phyloP scores from a whole-genome alignment of 768 basidiomycete species.

The Phlegmacium glaucopus region DNA sequence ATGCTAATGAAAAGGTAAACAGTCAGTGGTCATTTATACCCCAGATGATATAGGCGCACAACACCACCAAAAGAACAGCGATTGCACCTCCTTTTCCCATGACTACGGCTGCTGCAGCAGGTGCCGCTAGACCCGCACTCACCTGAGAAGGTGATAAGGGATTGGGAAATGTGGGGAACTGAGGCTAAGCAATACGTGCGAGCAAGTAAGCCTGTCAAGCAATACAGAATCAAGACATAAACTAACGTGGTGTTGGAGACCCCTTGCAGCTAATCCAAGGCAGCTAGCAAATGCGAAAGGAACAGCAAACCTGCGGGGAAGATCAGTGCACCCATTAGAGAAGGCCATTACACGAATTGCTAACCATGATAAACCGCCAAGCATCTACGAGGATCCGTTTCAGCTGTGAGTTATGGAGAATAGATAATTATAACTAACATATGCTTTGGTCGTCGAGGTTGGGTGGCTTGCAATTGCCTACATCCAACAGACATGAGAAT shows the following conservation, averaged over 20 bases:
- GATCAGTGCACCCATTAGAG: neutral
- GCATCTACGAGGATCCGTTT: conserved; percentile 31
- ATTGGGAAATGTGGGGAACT: conserved; percentile 51
- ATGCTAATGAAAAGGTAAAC: conserved; percentile 22
- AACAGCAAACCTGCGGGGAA: conserved; percentile 37
- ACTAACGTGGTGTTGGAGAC: conserved; percentile 28
- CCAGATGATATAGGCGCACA: conserved; percentile 15
- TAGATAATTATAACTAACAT: conserved; percentile 27
- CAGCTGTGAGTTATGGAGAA: neutral
- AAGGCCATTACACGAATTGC: neutral
- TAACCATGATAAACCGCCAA: conserved; percentile 51
- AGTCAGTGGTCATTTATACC: neutral
- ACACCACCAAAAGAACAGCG: conserved; percentile 38
- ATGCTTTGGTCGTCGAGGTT: conserved; percentile 47
- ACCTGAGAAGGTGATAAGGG: conserved; percentile 33
- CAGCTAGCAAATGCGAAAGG: conserved; percentile 49
- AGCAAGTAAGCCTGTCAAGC: neutral
- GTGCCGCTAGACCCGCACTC: conserved; percentile 40
- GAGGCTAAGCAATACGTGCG: conserved; percentile 29
- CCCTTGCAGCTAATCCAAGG: conserved; percentile 41
- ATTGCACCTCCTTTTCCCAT: conserved; percentile 43
- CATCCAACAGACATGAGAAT: neutral
- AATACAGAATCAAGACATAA: conserved; percentile 1
- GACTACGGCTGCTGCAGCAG: conserved; percentile 41
- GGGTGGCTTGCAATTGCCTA: conserved; percentile 52